Evolutionary conservation across 352 stramenopile species (phyloP).

Genomic region (Globisporangium iwayamae): DNA sequence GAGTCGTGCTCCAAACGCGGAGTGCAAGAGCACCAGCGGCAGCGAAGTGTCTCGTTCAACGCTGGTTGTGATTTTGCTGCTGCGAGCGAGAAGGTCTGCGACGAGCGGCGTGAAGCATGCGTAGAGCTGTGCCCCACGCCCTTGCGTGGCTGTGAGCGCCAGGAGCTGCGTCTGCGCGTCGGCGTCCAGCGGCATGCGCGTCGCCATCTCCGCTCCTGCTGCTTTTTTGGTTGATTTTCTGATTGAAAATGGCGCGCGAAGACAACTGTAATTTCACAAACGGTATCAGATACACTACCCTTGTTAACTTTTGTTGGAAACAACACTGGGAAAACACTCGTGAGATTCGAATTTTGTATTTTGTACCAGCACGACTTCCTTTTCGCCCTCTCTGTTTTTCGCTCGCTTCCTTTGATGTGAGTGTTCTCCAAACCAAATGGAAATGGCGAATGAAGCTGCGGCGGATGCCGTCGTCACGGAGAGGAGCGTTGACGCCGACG

Average conservation of each 20-base stretch:
- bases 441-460: slow-evolving; percentile 3
- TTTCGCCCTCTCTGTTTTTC: too few species aligned
- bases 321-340: too few species aligned
- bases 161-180: slow-evolving; percentile 27
- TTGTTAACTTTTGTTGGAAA: too few species aligned
- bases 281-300: too few species aligned
- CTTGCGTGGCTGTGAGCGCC: slow-evolving; percentile 17
- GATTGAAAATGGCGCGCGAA: slow-evolving; percentile 1
- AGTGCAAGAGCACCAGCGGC: slow-evolving; percentile 6
- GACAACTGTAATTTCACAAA: not conserved
- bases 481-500: not conserved
- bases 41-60: not conserved
- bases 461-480: not conserved
- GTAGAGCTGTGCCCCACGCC: slow-evolving; percentile 15
- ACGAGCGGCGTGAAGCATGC: slow-evolving; percentile 14
- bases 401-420: too few species aligned
- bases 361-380: too few species aligned
- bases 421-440: not conserved
- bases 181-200: slow-evolving; percentile 9
- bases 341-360: too few species aligned
- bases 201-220: not conserved
- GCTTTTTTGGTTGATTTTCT: not conserved
- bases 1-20: slow-evolving; percentile 10
- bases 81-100: not conserved
- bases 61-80: not conserved